phyloP scores from a whole-genome alignment of 805 yeast species.

The Ogataea siamensis region DNA sequence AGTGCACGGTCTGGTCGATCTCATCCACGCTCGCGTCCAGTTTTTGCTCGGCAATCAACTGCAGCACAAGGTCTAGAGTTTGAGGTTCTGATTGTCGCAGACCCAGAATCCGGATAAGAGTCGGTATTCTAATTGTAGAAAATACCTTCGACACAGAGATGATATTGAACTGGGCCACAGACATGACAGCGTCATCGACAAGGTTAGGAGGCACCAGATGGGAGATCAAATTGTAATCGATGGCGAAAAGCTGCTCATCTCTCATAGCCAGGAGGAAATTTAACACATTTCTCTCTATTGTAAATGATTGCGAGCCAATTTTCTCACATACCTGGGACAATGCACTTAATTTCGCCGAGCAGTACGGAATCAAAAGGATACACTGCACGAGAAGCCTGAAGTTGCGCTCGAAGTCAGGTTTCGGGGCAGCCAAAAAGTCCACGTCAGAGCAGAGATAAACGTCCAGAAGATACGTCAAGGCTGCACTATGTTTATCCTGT shows the following conservation, averaged over 20 bases:
- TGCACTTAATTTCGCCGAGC: conserved; percentile 12
- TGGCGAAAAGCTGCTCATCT: neutral
- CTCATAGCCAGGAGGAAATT: conserved; percentile 3
- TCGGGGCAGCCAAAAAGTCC: neutral
- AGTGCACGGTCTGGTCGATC: conserved; percentile 18
- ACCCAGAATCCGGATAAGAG: conserved; percentile 16
- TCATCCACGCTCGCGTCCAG: conserved; percentile 29
- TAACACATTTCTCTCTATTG: neutral
- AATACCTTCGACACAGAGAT: conserved; percentile 24
- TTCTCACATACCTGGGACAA: conserved; percentile 3
- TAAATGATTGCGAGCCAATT: neutral
- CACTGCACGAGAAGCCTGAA: conserved; percentile 4
- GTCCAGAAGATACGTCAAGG: conserved; percentile 1
- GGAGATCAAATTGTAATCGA: neutral
- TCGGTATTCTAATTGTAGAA: conserved; percentile 16
- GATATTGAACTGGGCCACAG: conserved; percentile 25
- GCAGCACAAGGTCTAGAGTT: conserved; percentile 17
- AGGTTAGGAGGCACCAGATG: neutral
- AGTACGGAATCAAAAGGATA: conserved; percentile 17
- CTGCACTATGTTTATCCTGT: neutral
- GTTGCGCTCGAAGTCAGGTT: conserved; percentile 2
- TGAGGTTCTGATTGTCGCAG: conserved; percentile 10
- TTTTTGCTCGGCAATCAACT: conserved; percentile 23
- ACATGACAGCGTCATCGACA: conserved; percentile 7
- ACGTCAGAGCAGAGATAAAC: neutral